Conservation (phyloP, 2,329 filamentous ascomycete genomes). For the Colletotrichum salicis region DNA sequence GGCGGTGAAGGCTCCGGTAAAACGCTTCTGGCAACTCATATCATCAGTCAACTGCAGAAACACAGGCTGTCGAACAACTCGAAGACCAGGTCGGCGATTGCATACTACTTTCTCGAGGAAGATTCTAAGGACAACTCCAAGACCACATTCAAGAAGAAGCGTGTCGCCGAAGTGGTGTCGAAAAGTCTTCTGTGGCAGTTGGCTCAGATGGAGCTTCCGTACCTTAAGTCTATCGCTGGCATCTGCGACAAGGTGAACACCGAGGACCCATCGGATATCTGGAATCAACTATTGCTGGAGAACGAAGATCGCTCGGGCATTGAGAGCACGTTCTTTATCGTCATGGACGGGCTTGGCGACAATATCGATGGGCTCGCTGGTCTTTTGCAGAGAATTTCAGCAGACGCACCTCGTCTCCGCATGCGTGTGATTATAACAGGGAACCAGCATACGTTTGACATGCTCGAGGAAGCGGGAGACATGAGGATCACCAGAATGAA, state of each 20-base stretch:
- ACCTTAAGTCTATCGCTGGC: neutral
- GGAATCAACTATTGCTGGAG: neutral
- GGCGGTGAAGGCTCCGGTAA: neutral
- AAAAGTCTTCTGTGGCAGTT: neutral
- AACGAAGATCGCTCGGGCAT: neutral
- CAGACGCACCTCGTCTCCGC: no score
- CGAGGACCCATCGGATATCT: neutral
- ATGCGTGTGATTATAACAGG: neutral
- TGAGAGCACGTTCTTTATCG: neutral
- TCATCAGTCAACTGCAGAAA: neutral
- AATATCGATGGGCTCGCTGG: no score
- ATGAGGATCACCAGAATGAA: neutral
- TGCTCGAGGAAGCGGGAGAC: neutral
- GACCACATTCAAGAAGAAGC: neutral
- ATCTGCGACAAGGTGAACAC: neutral
- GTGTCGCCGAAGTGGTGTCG: neutral
- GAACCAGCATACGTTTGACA: neutral
- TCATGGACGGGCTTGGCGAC: neutral
- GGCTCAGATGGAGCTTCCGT: neutral
- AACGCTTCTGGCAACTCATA: neutral
- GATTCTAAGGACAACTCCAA: neutral
- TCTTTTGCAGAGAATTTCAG: no score
- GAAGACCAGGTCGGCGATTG: neutral
- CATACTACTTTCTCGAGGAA: neutral
- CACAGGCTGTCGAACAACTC: no score